Evolutionary conservation across 208 protist genomes (phyloP), one percentile per base, ranked within the genome.

Genomic region (Wallacemonas sp.): DNA sequence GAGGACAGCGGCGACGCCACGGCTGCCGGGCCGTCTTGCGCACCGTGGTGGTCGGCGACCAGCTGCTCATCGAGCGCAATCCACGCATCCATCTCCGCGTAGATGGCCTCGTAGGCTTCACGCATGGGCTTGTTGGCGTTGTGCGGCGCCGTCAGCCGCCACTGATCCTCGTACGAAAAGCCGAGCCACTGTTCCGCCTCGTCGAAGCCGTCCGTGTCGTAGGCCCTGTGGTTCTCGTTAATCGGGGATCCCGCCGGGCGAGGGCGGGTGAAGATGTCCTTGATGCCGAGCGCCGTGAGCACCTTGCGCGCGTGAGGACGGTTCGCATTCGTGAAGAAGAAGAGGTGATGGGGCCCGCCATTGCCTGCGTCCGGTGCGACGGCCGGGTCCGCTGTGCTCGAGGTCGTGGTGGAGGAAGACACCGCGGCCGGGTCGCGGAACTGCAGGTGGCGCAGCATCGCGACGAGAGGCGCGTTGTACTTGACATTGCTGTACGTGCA

Each of bases 111-210:
- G 61, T 91, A 93, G 54, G 87, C 84, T 7, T 39, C 54, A 2
- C 65, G 67, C 64, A 81, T 81, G 18, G 87, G 87, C 65, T 93
- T 93, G 69, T 93, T 93, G 7, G 75, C 74, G 7, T 78, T 48
- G n/a, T 82, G 41, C 16, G 79, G 79, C 52, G 62, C 57, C 46
- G 88, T 90, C 28, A 83, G 74, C 2, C 76, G 76, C 85, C 88
- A 94, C 78, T 91, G 84, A 57, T 91, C 81, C 63, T 90, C 82
- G 67, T 89, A 94, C 16, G 74, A 76, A 59, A 88, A 91, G 5
- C 84, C 88, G 23, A 74, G 41, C 71, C 79, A 86, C 67, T 79
- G 46, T 29, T 74, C 57, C 2, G 70, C 65, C 14, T 83, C 73
- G 18, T 78, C 82, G n/a, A 70, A 67, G 1, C 65, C 76, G 1